Evolutionary conservation across 2,329 filamentous ascomycete genomes (phyloP).

Genomic region (Apiospora saccharicola): DNA sequence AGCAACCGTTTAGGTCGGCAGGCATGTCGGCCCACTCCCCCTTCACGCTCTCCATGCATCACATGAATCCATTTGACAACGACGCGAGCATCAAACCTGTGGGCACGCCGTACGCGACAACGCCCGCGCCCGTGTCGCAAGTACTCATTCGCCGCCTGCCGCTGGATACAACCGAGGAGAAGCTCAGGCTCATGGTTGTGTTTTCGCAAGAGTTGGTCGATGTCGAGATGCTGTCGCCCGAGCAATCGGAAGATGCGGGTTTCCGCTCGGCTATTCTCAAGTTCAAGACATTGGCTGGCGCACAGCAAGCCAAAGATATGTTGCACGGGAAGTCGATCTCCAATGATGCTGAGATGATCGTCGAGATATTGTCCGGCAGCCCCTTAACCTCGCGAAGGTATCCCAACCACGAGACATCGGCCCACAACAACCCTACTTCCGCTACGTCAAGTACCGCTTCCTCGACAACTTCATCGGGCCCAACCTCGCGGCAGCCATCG

Average conservation of each 20-base stretch:
- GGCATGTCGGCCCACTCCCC: conserved; percentile 42
- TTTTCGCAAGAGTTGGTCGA: conserved; percentile 64
- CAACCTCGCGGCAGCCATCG: conserved; percentile 59
- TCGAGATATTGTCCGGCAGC: conserved; percentile 62
- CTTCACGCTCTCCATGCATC: conserved; percentile 43
- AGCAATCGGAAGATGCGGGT: conserved; percentile 57
- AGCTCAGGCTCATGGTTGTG: conserved; percentile 63
- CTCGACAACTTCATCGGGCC: conserved; percentile 53
- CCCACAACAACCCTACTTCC: conserved; percentile 34
- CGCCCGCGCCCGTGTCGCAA: conserved; percentile 46
- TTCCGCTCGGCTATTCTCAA: conserved; percentile 60
- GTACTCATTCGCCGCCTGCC: conserved; percentile 64
- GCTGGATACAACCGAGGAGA: conserved; percentile 59
- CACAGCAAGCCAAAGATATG: conserved; percentile 63
- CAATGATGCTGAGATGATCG: conserved; percentile 64
- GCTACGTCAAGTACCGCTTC: conserved; percentile 52
- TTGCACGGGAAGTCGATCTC: conserved; percentile 63
- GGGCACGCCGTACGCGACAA: conserved; percentile 48
- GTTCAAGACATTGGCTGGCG: conserved; percentile 61
- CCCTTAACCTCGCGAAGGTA: conserved; percentile 54
- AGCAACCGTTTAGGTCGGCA: conserved; percentile 46
- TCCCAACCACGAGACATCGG: conserved; percentile 52
- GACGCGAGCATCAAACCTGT: conserved; percentile 49
- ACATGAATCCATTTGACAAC: conserved; percentile 48
- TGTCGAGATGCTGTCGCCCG: conserved; percentile 58